Evolutionary conservation across 352 stramenopile genomes (phyloP).

Genomic region (Peronosclerospora sorghi): DNA sequence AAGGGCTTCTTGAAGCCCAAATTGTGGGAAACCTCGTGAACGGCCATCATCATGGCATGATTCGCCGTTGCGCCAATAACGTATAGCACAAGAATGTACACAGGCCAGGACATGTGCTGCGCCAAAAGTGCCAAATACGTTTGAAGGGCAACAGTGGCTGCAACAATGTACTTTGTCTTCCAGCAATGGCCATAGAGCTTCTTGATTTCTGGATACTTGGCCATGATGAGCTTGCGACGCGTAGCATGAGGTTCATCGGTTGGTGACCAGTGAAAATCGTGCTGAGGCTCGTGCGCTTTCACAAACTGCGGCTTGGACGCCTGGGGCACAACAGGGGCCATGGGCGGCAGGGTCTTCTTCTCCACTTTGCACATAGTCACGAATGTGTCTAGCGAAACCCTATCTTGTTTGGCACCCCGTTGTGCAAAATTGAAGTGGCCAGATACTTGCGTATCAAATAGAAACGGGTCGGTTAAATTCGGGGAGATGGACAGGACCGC

Average conservation of each 20-base stretch:
- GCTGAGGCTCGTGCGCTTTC: conserved; percentile 28
- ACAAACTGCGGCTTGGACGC: conserved; percentile 34
- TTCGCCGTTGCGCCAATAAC: conserved; percentile 87
- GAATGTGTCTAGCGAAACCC: too few relatives aligned
- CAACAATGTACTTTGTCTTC: conserved; percentile 83
- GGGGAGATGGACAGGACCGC: too few relatives aligned
- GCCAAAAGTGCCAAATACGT: conserved; percentile 65
- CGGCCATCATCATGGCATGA: conserved; percentile 91
- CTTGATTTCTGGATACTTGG: conserved; percentile 86
- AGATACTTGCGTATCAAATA: too few relatives aligned
- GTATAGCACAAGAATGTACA: conserved; percentile 63
- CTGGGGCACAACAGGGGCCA: conserved; percentile 29
- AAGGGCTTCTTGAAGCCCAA: conserved; percentile 87
- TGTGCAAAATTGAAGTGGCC: too few relatives aligned
- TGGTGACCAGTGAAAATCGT: conserved; percentile 77
- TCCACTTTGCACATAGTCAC: conserved; percentile 36
- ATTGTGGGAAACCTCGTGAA: conserved; percentile 96
- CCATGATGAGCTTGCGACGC: conserved; percentile 70
- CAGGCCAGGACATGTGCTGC: conserved; percentile 50
- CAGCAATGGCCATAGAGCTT: conserved; percentile 80
- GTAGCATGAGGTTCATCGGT: conserved; percentile 83
- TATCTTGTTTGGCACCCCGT: too few relatives aligned
- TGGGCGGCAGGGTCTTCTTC: conserved; percentile 23
- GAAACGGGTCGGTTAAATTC: too few relatives aligned
- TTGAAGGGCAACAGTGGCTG: conserved; percentile 67